Conservation (phyloP, 129 eudicot genomes). For the Deinandra increscens region DNA sequence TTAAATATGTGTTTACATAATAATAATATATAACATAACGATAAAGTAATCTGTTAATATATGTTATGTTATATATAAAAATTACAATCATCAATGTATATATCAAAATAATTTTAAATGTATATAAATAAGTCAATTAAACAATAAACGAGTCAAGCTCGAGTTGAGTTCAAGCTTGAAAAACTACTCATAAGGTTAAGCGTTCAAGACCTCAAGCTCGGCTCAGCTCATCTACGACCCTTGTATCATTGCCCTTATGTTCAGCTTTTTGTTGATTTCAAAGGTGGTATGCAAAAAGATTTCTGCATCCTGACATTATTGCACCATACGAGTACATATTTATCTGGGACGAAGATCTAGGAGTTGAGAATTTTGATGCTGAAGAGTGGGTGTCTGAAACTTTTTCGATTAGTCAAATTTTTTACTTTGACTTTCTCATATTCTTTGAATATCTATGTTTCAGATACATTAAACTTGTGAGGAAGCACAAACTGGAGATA, state of each 20-base stretch:
- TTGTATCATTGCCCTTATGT: background rate
- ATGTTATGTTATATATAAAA: no score
- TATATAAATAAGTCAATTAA: no score
- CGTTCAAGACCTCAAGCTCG: no score
- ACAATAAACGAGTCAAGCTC: no score
- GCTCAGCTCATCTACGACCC: no score
- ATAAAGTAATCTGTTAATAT: no score
- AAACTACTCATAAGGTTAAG: no score
- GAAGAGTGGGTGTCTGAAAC: slow-evolving; percentile 65
- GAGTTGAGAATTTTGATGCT: slow-evolving; percentile 82
- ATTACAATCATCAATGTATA: no score
- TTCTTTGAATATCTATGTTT: slow-evolving; percentile 5
- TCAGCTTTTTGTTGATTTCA: slow-evolving; percentile 15
- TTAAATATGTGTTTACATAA: no score
- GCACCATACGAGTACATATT: slow-evolving; percentile 90
- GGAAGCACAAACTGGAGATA: slow-evolving; percentile 91
- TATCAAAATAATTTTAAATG: no score
- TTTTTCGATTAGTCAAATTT: slow-evolving; percentile 18
- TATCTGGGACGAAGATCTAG: slow-evolving; percentile 96
- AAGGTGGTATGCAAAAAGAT: slow-evolving; percentile 98
- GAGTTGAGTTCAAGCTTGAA: no score
- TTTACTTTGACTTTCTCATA: background rate
- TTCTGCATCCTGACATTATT: slow-evolving; percentile 92
- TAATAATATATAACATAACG: no score
- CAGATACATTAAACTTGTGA: slow-evolving; percentile 81